Evolutionary conservation across 306 rosid genomes (phyloP).

Genomic region (Inga laurina): DNA sequence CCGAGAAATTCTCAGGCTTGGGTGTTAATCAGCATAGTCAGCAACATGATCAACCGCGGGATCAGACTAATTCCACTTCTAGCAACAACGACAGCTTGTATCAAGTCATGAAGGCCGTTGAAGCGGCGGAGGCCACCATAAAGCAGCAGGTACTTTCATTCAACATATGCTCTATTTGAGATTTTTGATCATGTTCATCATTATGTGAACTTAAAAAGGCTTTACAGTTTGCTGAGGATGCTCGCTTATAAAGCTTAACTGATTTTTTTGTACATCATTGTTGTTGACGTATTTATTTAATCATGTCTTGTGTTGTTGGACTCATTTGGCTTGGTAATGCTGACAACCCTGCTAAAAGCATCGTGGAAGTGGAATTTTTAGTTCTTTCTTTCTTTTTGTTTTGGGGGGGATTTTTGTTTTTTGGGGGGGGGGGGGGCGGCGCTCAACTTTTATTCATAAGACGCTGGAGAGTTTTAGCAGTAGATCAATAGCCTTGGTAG

Average conservation of each 20-base stretch:
- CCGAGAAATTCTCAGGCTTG: conserved; percentile 74
- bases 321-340: conserved; percentile 1
- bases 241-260: background rate
- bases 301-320: background rate
- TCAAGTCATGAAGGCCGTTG: conserved; percentile 94
- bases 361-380: background rate
- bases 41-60: conserved; percentile 33
- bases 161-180: background rate
- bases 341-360: background rate
- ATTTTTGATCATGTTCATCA: conserved; percentile 14
- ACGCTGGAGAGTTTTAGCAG: conserved; percentile 20
- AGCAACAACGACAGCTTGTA: conserved; percentile 60
- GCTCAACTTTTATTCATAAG: background rate
- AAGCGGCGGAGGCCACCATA: conserved; percentile 90
- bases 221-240: background rate
- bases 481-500: conserved; percentile 2
- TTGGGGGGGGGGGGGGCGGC: background rate
- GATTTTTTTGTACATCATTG: background rate
- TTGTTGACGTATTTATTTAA: conserved; percentile 14
- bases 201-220: background rate
- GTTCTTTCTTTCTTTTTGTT: background rate
- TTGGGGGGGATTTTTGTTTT: too few relatives aligned
- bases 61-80: conserved; percentile 33
- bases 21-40: conserved; percentile 42
- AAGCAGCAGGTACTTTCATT: conserved; percentile 69